Base-by-base conservation (phyloP, 2,329 filamentous ascomycete genomes). In the Xylariaceae sp. region DNA sequence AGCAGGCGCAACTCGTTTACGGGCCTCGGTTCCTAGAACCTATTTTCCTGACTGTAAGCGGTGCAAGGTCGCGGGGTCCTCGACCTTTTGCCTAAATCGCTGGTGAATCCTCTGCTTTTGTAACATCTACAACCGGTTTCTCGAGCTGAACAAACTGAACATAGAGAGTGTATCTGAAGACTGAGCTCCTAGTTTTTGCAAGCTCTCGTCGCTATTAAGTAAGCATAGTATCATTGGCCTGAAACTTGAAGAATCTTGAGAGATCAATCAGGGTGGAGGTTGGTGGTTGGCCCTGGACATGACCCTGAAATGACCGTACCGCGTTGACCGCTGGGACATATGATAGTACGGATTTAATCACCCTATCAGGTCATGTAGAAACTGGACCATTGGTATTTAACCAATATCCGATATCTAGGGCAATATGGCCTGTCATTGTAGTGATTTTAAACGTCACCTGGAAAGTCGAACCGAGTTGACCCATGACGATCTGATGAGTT, bases 81-180 rank as follows among this genome's bases (percentile, higher is more conserved):
- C n/a, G 54, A 62, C 58, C 43, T 67, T 66, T 67, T 67, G 65
- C 65, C 65, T 67, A 67, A 68, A 67, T 67, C 60, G 54, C 63
- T 58, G 52, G 54, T 48, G 47, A 36, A 64, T 61, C 61, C 62
- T 46, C 56, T 56, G 54, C 55, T 60, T 56, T 56, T 54, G 59
- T 56, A 58, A 61, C 36, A 19, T 33, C 14, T 33, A 45, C 34
- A n/a, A 47, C 31, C 21, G 24, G 28, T n/a, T 31, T 36, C 37
- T 52, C 39, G 24, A 41, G 17, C 28, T 16, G 36, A 34, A 21
- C 31, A 17, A 11, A 16, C 21, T n/a, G 23, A 19, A 28, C 16
- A 44, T 39, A n/a, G n/a, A n/a, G n/a, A n/a, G n/a, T n/a, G n/a
- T n/a, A n/a, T 31, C 14, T 14, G 40, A 50, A 24, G 43, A 19